A percentile compares a stretch with the other conserved stretches of the same genome.
Conservation (phyloP, 768 basidiomycete genomes). For the Dioszegia aurantiaca region DNA sequence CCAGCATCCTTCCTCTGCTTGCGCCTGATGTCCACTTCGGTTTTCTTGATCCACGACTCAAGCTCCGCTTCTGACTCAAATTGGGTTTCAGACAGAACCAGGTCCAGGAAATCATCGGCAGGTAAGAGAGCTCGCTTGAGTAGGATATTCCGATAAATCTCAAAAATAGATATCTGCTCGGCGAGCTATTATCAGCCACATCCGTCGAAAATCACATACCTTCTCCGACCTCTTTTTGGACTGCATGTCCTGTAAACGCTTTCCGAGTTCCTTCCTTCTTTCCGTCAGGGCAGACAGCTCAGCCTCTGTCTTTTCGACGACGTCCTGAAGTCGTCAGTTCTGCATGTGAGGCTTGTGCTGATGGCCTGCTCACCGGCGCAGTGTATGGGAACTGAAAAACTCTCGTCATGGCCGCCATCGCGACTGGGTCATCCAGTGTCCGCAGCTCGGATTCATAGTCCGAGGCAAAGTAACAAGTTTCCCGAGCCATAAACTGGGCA, state of each 20-base stretch:
- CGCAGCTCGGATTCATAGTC: conserved; percentile 73
- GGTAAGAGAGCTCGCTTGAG: conserved; percentile 45
- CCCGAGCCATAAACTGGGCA: conserved; percentile 81
- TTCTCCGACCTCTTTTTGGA: conserved; percentile 81
- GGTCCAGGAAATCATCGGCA: conserved; percentile 67
- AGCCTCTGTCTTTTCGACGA: conserved; percentile 86
- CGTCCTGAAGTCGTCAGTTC: conserved; percentile 46
- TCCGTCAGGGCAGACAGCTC: conserved; percentile 75
- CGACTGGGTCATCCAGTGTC: conserved; percentile 64
- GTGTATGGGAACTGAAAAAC: conserved; percentile 86
- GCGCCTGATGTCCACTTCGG: conserved; percentile 72
- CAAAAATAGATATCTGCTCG: conserved; percentile 55
- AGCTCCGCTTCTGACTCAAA: conserved; percentile 59
- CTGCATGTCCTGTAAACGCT: conserved; percentile 84
- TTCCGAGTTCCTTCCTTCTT: conserved; percentile 77
- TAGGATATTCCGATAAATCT: conserved; percentile 55
- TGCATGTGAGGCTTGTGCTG: not conserved
- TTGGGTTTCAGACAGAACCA: conserved; percentile 56
- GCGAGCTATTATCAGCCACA: conserved; percentile 7
- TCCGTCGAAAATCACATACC: conserved; percentile 8
- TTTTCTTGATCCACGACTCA: conserved; percentile 67
- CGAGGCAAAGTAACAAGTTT: conserved; percentile 74
- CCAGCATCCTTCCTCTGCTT: conserved; percentile 76
- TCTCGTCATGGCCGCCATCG: conserved; percentile 64
- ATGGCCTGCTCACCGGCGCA: conserved; percentile 45